Base-by-base conservation (phyloP, 2,329 filamentous ascomycete genomes). In the Monascus ruber region DNA sequence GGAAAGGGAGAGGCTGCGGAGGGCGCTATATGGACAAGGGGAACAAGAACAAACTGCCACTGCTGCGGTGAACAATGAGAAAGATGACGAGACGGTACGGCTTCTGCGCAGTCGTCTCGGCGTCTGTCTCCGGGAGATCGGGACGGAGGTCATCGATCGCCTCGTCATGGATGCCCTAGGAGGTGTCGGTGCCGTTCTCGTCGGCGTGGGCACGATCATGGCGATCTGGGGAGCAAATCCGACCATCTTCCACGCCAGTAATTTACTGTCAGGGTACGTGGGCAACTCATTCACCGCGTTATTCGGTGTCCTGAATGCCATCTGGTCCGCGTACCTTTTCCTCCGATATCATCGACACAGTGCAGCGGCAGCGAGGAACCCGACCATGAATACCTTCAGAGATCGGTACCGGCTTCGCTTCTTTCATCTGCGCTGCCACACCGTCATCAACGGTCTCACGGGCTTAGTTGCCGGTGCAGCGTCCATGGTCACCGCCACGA, bases 231-330 rank as follows among this genome's bases (percentile, higher is more conserved):
- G 73, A 1, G 65, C 59, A 0, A 59, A 73, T 36, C 53, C 26
- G 0, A 42, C 29, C 0, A 59, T 74, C 0, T 76, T 55, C 40
- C 4, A 54, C 0, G 65, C 68, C 0, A 73, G 68, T 47, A 77
- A 77, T 39, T 51, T 75, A 2, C 51, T 76, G 0, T 74, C 73
- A 0, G 73, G 73, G 1, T 76, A 74, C 42, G 58, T 77, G 11
- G 73, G 73, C 2, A 76, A 77, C 41, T 58, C 64, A 0, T 64
- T 70, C 1, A 64, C 70, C 2, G 70, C 71, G 0, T 24, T 68
- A 0, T 76, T 69, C 35, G 73, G 71, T 2, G 37, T 74, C 0
- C 39, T 66, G 33, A 76, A 74, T 47, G 62, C 64, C 0, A 37
- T 54, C 4, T 76, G 72, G 73, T 71, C 69, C 0, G 46, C 45